Percentiles rank a stretch among this genome's conserved stretches.
phyloP scores from a whole-genome alignment of 352 stramenopile genomes.

The Phytophthora fragariae region DNA sequence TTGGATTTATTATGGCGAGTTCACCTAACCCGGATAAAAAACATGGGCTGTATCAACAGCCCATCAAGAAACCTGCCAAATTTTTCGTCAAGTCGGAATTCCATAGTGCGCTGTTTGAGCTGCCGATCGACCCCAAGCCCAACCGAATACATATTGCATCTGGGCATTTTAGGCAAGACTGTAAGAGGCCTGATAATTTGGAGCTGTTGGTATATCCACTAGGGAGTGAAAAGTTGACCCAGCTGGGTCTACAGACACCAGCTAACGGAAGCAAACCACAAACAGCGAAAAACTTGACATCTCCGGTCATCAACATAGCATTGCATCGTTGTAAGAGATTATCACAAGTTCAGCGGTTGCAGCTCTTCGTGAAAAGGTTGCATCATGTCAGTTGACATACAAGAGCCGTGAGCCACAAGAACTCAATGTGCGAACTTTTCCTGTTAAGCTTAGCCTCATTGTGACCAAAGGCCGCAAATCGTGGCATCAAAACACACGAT shows the following conservation, averaged over 20 bases:
- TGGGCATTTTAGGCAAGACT: too few relatives aligned
- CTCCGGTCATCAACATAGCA: background rate
- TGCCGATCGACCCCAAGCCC: too few relatives aligned
- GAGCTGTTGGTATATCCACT: background rate
- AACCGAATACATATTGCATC: too few relatives aligned
- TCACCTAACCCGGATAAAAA: too few relatives aligned
- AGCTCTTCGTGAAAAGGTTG: background rate
- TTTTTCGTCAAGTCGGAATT: too few relatives aligned
- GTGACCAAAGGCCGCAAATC: background rate
- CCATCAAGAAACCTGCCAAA: too few relatives aligned
- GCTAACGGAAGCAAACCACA: background rate
- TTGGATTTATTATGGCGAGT: too few relatives aligned
- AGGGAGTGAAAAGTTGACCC: background rate
- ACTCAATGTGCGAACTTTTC: background rate
- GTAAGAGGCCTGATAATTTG: too few relatives aligned
- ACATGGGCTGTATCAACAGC: too few relatives aligned
- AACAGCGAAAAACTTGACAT: conserved; percentile 4
- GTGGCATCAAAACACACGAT: conserved; percentile 1
- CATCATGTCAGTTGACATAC: background rate
- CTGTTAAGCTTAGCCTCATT: background rate
- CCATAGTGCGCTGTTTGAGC: too few relatives aligned
- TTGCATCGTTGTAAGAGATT: background rate
- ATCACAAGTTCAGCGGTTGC: background rate
- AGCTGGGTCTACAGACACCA: background rate
- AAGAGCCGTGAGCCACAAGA: background rate